Conservation (phyloP, 441 rosid genomes). For the Biscutella laevigata region DNA sequence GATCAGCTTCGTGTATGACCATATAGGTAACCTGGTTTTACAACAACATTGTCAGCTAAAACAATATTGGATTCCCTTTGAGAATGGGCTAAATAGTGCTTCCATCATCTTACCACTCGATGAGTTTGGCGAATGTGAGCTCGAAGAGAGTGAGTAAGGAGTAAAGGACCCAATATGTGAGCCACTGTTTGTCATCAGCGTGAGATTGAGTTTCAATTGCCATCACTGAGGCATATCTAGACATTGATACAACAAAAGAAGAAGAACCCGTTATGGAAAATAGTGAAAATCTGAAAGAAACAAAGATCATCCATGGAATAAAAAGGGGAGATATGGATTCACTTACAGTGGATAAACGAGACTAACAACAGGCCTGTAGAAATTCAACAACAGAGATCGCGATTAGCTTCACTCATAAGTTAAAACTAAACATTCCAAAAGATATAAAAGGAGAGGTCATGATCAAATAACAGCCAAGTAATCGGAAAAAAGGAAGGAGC, state of each 20-base stretch:
- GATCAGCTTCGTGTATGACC: constrained; percentile 70
- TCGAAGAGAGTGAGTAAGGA: constrained; percentile 75
- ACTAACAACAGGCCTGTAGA: constrained; percentile 84
- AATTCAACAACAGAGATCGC: neutral
- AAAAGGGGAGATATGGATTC: neutral
- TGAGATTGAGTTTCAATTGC: constrained; percentile 90
- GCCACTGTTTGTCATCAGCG: constrained; percentile 87
- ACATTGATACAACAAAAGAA: constrained; percentile 7
- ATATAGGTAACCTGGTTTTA: constrained; percentile 66
- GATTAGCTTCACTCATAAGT: neutral
- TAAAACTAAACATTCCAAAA: neutral
- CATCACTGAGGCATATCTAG: constrained; percentile 71
- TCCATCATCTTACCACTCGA: constrained; percentile 53
- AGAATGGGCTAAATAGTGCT: neutral
- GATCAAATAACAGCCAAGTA: too few species aligned
- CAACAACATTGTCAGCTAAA: constrained; percentile 7
- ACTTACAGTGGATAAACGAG: constrained; percentile 93
- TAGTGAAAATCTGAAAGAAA: too few species aligned
- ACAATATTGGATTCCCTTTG: neutral
- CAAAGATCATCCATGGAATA: neutral
- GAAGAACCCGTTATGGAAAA: too few species aligned
- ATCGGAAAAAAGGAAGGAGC: neutral
- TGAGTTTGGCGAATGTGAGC: constrained; percentile 74
- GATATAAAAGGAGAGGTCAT: too few species aligned
- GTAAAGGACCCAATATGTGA: constrained; percentile 91